Conservation (phyloP, 1,284 basidiomycete genomes). For the Malassezia vespertilionis region DNA sequence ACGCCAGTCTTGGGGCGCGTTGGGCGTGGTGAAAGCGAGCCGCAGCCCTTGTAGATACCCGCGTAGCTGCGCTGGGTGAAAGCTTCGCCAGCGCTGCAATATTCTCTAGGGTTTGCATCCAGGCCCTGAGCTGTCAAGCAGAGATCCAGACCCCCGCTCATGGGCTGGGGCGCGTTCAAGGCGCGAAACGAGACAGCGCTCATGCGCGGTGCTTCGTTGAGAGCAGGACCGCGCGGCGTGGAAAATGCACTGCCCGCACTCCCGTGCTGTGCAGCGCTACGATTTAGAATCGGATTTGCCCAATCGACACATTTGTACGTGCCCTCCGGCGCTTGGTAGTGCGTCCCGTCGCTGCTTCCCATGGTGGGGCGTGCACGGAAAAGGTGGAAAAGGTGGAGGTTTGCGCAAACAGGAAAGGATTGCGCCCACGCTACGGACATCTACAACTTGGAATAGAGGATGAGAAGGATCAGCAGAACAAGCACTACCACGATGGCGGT, state of each 20-base stretch:
- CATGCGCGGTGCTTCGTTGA: conserved; percentile 2
- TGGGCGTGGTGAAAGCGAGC: conserved; percentile 21
- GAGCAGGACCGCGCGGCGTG: conserved; percentile 5
- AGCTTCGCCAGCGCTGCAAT: too few species aligned
- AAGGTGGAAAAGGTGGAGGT: too few species aligned
- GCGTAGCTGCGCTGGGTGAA: too few species aligned
- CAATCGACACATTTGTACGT: conserved; percentile 25
- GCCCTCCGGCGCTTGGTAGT: conserved; percentile 31
- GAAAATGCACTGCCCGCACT: conserved; percentile 13
- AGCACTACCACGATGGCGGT: conserved; percentile 40
- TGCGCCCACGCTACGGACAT: too few species aligned
- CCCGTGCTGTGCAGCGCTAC: conserved; percentile 1
- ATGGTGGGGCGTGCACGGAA: not conserved
- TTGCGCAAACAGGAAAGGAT: too few species aligned
- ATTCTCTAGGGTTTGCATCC: conserved; percentile 24
- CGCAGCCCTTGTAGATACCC: too few species aligned
- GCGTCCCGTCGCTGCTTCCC: not conserved
- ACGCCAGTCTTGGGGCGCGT: conserved; percentile 74
- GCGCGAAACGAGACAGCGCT: not conserved
- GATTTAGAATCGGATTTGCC: conserved; percentile 14
- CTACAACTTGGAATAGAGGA: conserved; percentile 43
- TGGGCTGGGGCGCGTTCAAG: not conserved
- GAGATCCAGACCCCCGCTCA: not conserved
- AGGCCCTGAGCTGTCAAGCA: conserved; percentile 31
- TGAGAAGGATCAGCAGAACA: conserved; percentile 44